These are phyloP conservation scores for Arthrobotrys conoides DNA, from an alignment of 2,329 filamentous ascomycete genomes.

Conservation along the genomic window DNA sequence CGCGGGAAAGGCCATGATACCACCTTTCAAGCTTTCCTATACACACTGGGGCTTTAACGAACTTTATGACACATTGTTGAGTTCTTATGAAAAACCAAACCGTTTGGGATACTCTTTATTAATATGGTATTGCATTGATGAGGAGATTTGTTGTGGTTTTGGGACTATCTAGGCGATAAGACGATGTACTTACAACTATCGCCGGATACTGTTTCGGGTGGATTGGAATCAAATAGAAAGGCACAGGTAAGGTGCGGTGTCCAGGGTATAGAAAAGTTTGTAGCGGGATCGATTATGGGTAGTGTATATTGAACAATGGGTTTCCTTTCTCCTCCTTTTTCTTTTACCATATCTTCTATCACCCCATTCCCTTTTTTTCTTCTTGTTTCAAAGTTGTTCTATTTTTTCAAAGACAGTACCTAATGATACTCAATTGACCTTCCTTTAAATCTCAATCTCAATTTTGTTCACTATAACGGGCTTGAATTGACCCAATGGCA, in stretches of 20 bases:
- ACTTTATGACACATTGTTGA: constrained; percentile 15
- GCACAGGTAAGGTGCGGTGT: constrained; percentile 25
- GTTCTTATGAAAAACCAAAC: constrained; percentile 27
- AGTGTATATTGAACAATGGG: constrained; percentile 23
- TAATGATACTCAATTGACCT: constrained; percentile 6
- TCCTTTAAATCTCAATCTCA: background rate
- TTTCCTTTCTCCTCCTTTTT: background rate
- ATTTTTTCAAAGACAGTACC: background rate
- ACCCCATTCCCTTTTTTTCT: background rate
- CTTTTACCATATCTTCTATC: background rate
- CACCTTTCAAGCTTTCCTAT: background rate
- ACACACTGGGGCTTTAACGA: constrained; percentile 24
- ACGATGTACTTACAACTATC: background rate
- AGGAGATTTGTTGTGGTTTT: constrained; percentile 15
- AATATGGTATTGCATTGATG: constrained; percentile 29
- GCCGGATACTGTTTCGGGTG: background rate
- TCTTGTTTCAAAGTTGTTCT: constrained; percentile 5
- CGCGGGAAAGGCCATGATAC: background rate
- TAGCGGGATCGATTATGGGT: constrained; percentile 16
- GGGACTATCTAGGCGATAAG: background rate
- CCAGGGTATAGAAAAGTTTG: constrained; percentile 29
- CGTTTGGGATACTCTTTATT: constrained; percentile 24
- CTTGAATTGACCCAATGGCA: background rate
- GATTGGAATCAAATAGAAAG: constrained; percentile 12
- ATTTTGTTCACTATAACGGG: background rate